Evolutionary conservation across 352 stramenopile genomes (phyloP).

Genomic region (Phytopythium delawarense): DNA sequence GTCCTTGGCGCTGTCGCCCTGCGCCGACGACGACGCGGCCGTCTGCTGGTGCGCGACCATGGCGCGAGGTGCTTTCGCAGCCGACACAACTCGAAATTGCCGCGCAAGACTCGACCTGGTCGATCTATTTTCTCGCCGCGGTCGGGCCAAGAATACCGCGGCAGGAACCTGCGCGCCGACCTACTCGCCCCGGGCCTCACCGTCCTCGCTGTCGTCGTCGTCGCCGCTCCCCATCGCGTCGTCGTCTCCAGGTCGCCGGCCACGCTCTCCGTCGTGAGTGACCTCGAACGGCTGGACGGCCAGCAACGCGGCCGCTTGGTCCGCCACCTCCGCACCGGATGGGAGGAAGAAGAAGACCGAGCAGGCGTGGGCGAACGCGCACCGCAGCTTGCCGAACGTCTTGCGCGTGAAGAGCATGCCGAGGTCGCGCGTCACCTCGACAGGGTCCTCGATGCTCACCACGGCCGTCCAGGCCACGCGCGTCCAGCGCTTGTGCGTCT

Average conservation of each 20-base stretch:
- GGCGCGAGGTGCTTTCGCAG: background rate
- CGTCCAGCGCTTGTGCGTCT: constrained; percentile 46
- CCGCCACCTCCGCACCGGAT: background rate
- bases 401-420: constrained; percentile 60
- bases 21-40: background rate
- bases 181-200: background rate
- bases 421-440: constrained; percentile 66
- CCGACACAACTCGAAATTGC: background rate
- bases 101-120: background rate
- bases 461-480: constrained; percentile 30
- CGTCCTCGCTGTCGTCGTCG: background rate
- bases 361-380: constrained; percentile 45
- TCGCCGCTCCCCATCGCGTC: background rate
- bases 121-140: background rate
- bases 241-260: background rate
- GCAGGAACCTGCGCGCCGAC: background rate
- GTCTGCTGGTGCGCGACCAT: background rate
- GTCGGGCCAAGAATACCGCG: background rate
- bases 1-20: background rate
- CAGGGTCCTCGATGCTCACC: constrained; percentile 74
- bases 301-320: constrained; percentile 1
- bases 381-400: constrained; percentile 44
- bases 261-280: background rate
- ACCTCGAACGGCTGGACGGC: background rate
- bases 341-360: constrained; percentile 14